These are phyloP conservation scores for Boletus rubropictus DNA, from an alignment of 768 basidiomycete genomes.

Conservation along the genomic window DNA sequence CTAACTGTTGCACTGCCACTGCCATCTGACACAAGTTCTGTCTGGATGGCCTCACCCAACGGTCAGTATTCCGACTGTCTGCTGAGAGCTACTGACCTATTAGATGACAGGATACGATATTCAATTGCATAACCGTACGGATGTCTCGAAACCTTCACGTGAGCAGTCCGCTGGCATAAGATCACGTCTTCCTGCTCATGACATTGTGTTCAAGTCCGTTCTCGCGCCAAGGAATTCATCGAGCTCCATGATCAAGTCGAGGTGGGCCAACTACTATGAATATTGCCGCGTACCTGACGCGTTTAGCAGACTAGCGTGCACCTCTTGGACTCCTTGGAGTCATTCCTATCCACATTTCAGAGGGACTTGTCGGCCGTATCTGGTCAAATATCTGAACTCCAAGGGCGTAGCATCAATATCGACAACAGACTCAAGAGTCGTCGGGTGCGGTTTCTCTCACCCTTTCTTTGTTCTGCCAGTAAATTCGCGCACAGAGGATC, in stretches of 20 bases:
- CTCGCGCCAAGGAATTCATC: constrained; percentile 60
- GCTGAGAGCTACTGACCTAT: neutral
- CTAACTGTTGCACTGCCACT: constrained; percentile 10
- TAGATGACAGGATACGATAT: constrained; percentile 6
- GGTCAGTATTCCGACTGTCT: constrained; percentile 1
- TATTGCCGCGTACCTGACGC: constrained; percentile 1
- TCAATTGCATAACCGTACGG: neutral
- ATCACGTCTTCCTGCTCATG: neutral
- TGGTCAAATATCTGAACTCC: constrained; percentile 92
- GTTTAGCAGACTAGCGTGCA: constrained; percentile 68
- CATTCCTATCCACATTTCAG: constrained; percentile 93
- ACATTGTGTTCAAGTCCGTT: constrained; percentile 25
- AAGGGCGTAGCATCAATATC: constrained; percentile 84
- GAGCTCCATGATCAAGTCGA: constrained; percentile 91
- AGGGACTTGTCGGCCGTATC: constrained; percentile 91
- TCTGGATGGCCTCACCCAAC: constrained; percentile 9
- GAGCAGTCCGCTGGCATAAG: constrained; percentile 5
- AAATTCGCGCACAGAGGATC: constrained; percentile 57
- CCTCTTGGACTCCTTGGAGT: constrained; percentile 81
- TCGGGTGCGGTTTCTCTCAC: constrained; percentile 47
- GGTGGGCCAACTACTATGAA: constrained; percentile 35
- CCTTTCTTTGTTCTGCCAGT: neutral
- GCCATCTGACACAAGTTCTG: neutral
- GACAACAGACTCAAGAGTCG: constrained; percentile 81
- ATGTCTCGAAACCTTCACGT: constrained; percentile 8